A percentile compares a stretch with the other conserved stretches of the same genome.
These are phyloP conservation scores for Colletotrichum sansevieriae DNA, from an alignment of 2,329 filamentous ascomycete genomes.

Conservation along the genomic window DNA sequence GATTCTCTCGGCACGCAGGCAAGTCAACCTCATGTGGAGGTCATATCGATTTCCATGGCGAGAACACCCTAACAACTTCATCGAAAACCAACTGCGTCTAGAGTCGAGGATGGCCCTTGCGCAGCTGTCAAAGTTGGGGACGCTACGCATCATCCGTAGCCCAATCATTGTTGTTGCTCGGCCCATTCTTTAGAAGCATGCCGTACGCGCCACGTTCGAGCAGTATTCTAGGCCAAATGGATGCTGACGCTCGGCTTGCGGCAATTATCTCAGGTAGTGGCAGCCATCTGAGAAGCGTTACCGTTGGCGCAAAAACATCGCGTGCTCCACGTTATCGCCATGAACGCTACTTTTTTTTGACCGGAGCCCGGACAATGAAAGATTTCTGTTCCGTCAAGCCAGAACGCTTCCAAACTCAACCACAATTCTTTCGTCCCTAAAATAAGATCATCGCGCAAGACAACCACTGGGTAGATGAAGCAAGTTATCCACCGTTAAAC, in stretches of 20 bases:
- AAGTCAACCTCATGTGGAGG: background rate
- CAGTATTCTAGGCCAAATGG: constrained; percentile 23
- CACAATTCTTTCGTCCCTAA: background rate
- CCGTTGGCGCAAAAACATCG: constrained; percentile 9
- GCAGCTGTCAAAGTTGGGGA: constrained; percentile 2
- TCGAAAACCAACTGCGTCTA: background rate
- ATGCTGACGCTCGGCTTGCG: constrained; percentile 6
- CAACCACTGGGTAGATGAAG: background rate
- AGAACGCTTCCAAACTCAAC: background rate
- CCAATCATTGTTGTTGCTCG: constrained; percentile 10
- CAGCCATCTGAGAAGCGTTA: background rate
- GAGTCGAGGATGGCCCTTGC: background rate
- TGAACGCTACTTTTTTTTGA: constrained; percentile 2
- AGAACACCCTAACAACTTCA: background rate
- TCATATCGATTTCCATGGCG: background rate
- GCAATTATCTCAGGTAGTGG: constrained; percentile 20
- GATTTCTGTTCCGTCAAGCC: background rate
- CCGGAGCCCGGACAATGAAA: background rate
- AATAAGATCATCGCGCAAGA: background rate
- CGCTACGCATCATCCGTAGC: constrained; percentile 15
- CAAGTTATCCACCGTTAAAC: background rate
- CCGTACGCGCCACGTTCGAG: constrained; percentile 2
- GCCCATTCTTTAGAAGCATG: background rate
- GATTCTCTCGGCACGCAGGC: constrained; percentile 28
- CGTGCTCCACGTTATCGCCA: constrained; percentile 20